These are phyloP conservation scores for Pneumocystis wakefieldiae DNA, from an alignment of 1,139 yeast genomes.

Conservation along the genomic window DNA sequence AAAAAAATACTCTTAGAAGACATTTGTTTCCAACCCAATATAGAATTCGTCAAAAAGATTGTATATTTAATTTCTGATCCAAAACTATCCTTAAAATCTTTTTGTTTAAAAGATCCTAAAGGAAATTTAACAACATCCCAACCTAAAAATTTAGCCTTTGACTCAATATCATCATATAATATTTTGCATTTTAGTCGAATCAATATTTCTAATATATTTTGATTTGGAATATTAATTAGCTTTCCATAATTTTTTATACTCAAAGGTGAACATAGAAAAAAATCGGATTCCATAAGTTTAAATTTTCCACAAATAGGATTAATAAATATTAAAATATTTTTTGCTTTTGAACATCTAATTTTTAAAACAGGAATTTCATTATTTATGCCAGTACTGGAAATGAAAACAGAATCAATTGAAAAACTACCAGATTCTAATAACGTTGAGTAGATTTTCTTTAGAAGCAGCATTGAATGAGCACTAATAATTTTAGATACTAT, in stretches of 20 bases:
- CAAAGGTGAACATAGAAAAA: neutral
- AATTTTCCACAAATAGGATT: neutral
- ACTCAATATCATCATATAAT: conserved; percentile 4
- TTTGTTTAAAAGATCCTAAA: conserved; percentile 3
- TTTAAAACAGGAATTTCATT: neutral
- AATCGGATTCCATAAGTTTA: neutral
- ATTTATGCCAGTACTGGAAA: neutral
- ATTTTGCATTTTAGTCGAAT: conserved; percentile 2
- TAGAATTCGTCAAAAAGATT: conserved; percentile 5
- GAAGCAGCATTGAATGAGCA: neutral
- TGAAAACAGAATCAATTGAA: neutral
- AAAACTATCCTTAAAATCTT: conserved; percentile 8
- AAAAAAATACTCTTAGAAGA: conserved; percentile 5
- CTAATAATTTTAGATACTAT: neutral
- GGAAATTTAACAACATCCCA: conserved; percentile 4
- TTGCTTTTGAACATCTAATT: neutral
- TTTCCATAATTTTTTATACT: neutral
- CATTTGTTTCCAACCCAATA: conserved; percentile 8
- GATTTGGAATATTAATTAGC: neutral
- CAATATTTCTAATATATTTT: neutral
- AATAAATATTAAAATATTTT: neutral
- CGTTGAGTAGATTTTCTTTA: neutral
- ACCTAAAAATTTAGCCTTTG: conserved; percentile 1
- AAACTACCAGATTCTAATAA: neutral
- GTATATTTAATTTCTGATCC: neutral